Conservation (phyloP, 2,329 filamentous ascomycete genomes). For the Verticillium dahliae region DNA sequence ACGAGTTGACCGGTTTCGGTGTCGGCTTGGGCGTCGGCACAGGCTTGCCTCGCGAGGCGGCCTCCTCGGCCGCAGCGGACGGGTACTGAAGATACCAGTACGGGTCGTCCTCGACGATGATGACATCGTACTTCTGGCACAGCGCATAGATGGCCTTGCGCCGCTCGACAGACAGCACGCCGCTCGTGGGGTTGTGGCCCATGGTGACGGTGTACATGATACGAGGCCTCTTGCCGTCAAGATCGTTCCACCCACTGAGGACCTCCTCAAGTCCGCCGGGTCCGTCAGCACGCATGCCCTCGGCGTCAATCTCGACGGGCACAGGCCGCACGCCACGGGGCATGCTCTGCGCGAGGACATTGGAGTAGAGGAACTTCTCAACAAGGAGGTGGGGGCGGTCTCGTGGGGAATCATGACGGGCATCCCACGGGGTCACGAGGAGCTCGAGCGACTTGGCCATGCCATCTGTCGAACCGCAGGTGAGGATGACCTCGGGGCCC, state of each 20-base stretch:
- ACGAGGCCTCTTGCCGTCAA: slow-evolving; percentile 69
- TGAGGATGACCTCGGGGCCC: slow-evolving; percentile 72
- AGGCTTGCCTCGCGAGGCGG: slow-evolving; percentile 35
- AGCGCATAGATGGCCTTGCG: slow-evolving; percentile 74
- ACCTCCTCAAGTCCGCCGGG: slow-evolving; percentile 71
- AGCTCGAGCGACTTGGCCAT: slow-evolving; percentile 72
- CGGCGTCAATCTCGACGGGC: slow-evolving; percentile 67
- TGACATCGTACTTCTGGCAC: slow-evolving; percentile 76
- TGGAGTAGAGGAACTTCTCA: slow-evolving; percentile 78
- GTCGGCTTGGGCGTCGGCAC: slow-evolving; percentile 19
- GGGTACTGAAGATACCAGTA: slow-evolving; percentile 95
- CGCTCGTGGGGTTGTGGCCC: slow-evolving; percentile 83
- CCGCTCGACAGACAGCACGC: slow-evolving; percentile 65
- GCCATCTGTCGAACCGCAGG: slow-evolving; percentile 79
- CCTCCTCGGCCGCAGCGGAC: slow-evolving; percentile 50
- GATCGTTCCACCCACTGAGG: slow-evolving; percentile 73
- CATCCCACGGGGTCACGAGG: slow-evolving; percentile 69
- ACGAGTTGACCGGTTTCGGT: slow-evolving; percentile 27
- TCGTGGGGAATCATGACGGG: slow-evolving; percentile 57
- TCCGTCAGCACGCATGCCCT: slow-evolving; percentile 73
- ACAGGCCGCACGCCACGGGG: slow-evolving; percentile 69
- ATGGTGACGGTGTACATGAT: slow-evolving; percentile 81
- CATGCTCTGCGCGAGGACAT: slow-evolving; percentile 58
- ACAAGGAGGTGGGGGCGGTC: slow-evolving; percentile 72
- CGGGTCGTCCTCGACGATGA: slow-evolving; percentile 91